Percentiles rank a stretch among this genome's conserved stretches.
Conservation (phyloP, 331 rosid genomes). For the Pyrus hybrid region DNA sequence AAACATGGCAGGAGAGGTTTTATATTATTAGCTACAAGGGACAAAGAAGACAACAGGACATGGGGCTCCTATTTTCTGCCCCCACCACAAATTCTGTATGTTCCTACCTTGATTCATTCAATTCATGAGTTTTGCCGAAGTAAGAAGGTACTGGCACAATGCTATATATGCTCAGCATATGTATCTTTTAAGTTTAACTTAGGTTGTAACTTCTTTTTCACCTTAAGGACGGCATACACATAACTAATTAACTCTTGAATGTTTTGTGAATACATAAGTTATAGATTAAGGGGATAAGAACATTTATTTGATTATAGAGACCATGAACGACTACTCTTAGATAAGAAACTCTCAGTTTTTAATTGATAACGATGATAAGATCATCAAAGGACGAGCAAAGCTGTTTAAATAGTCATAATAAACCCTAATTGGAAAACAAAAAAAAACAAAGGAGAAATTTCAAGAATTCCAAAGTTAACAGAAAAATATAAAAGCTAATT, state of each 20-base stretch:
- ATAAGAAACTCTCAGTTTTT: not conserved
- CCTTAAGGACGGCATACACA: not conserved
- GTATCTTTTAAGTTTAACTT: not conserved
- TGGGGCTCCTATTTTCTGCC: conserved; percentile 22
- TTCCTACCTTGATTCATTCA: not conserved
- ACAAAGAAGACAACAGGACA: conserved; percentile 22
- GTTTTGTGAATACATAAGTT: not conserved
- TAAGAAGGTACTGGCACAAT: not conserved
- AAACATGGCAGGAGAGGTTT: conserved; percentile 5
- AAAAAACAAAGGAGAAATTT: too few species aligned
- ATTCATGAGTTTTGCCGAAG: not conserved
- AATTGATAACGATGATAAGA: too few species aligned
- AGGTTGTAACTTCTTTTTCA: not conserved
- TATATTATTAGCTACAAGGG: conserved; percentile 13
- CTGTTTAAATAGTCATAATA: not conserved
- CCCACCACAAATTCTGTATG: conserved; percentile 10
- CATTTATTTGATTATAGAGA: not conserved
- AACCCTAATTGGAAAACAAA: too few species aligned
- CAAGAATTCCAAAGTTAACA: not conserved
- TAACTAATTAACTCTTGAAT: not conserved
- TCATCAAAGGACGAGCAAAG: not conserved
- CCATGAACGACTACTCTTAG: not conserved
- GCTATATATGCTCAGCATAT: not conserved
- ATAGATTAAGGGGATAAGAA: not conserved
- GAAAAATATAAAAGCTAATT: not conserved